Evolutionary conservation across 495 filamentous ascomycete genomes (phyloP).

Genomic region (Penicillium diatomitis): DNA sequence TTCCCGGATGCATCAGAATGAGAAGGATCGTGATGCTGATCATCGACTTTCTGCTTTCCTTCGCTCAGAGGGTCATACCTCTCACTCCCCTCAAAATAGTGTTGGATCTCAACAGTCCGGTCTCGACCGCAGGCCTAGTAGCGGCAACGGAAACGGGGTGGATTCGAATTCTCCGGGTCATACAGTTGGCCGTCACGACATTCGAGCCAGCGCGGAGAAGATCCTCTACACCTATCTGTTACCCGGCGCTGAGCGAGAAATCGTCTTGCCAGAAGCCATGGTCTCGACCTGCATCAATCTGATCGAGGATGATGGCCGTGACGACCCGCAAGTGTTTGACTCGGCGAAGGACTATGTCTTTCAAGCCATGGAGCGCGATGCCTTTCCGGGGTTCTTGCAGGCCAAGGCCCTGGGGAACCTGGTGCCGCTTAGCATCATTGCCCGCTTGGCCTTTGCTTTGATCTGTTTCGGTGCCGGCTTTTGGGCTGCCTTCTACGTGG

Average conservation of each 20-base stretch:
- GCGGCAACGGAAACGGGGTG: conserved; percentile 34
- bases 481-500: conserved; percentile 87
- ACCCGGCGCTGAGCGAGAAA: conserved; percentile 88
- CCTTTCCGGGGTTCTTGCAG: conserved; percentile 91
- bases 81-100: conserved; percentile 64
- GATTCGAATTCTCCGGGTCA: conserved; percentile 71
- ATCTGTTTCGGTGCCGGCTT: conserved; percentile 82
- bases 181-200: conserved; percentile 75
- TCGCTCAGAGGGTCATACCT: conserved; percentile 54
- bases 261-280: conserved; percentile 81
- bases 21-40: conserved; percentile 58
- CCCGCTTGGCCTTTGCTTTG: conserved; percentile 77
- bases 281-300: conserved; percentile 67
- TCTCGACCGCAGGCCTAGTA: conserved; percentile 57
- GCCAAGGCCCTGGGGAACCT: conserved; percentile 93
- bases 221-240: conserved; percentile 94
- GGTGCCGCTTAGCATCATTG: conserved; percentile 75
- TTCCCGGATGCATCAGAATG: conserved; percentile 29
- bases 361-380: conserved; percentile 98
- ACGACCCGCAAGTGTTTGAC: conserved; percentile 96
- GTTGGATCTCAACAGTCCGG: conserved; percentile 43
- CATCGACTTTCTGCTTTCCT: conserved; percentile 84
- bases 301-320: conserved; percentile 81
- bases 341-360: conserved; percentile 98
- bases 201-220: conserved; percentile 89